phyloP scores from a whole-genome alignment of 2,329 filamentous ascomycete species.

The Chaetomiaceae sp. region DNA sequence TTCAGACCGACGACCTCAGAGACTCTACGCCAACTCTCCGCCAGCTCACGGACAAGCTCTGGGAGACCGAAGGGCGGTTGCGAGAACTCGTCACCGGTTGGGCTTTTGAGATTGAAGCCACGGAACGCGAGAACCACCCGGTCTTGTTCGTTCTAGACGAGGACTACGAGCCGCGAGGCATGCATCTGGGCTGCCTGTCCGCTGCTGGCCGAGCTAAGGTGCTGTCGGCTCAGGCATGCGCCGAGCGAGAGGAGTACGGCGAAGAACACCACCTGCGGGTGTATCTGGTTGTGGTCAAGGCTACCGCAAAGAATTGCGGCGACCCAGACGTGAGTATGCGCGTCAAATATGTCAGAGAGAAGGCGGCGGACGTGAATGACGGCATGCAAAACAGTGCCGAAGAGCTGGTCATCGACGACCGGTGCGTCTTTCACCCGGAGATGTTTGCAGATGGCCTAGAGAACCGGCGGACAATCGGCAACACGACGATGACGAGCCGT shows the following conservation, averaged over 20 bases:
- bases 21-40: not conserved
- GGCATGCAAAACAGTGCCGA: not conserved
- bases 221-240: not conserved
- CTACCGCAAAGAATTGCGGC: not conserved
- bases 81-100: not conserved
- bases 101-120: not conserved
- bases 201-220: not conserved
- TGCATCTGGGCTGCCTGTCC: not conserved
- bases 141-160: conserved; percentile 1
- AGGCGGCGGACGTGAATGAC: not conserved
- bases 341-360: not conserved
- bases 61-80: not conserved
- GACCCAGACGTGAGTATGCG: not conserved
- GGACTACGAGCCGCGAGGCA: not conserved
- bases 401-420: not conserved
- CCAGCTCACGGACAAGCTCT: not conserved
- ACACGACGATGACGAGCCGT: not conserved
- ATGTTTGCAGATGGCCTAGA: not conserved
- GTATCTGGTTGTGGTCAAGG: not conserved
- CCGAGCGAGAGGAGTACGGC: not conserved
- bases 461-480: not conserved
- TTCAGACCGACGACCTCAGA: not conserved
- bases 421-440: not conserved
- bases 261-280: not conserved
- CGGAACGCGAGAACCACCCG: not conserved